Evolutionary conservation across 805 yeast genomes (phyloP).

Genomic region (Sugiyamaella valdiviana): DNA sequence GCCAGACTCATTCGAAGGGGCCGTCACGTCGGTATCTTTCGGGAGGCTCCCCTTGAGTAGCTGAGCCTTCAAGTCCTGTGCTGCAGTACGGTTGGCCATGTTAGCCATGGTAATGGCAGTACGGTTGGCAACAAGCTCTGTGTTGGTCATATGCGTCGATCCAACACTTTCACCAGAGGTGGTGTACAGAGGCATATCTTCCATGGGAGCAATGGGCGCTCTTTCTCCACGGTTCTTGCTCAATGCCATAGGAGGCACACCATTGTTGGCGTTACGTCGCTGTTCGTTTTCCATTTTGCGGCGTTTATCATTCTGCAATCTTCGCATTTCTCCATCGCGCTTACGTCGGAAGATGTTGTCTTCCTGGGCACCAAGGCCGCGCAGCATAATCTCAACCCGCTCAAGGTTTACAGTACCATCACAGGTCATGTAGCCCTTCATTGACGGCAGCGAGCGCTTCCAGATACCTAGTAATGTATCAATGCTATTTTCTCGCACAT

Average conservation of each 20-base stretch:
- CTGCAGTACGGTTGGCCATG: constrained; percentile 63
- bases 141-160: constrained; percentile 56
- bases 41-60: constrained; percentile 15
- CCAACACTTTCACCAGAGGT: constrained; percentile 71
- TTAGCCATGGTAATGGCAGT: constrained; percentile 62
- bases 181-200: constrained; percentile 69
- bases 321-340: constrained; percentile 62
- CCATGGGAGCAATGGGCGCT: constrained; percentile 64
- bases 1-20: constrained; percentile 16
- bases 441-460: constrained; percentile 62
- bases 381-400: constrained; percentile 67
- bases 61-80: constrained; percentile 49
- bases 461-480: constrained; percentile 75
- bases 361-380: constrained; percentile 64
- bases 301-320: constrained; percentile 59
- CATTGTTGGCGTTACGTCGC: constrained; percentile 9
- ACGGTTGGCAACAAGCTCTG: constrained; percentile 61
- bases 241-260: constrained; percentile 22
- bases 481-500: constrained; percentile 91
- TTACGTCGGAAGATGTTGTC: constrained; percentile 67
- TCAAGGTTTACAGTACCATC: constrained; percentile 78
- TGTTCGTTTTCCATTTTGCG: constrained; percentile 40
- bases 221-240: constrained; percentile 58
- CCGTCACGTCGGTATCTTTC: constrained; percentile 1
- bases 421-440: constrained; percentile 76